Percentiles rank a stretch among this genome's conserved stretches.
Conservation (phyloP, 805 yeast species). For the Myxozyma neotropica region DNA sequence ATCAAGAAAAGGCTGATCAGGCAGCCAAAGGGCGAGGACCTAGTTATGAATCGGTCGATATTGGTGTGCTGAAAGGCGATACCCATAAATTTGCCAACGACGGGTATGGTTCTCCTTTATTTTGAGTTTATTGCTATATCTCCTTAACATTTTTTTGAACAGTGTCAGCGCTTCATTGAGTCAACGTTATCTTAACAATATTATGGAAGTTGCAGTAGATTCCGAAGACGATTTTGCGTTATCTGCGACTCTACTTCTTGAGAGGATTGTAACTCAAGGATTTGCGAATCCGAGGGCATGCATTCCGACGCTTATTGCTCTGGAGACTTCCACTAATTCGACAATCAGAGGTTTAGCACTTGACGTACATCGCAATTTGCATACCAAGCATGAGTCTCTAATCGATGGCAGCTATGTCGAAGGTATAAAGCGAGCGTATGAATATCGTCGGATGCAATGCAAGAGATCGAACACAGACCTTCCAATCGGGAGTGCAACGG, state of each 20-base stretch:
- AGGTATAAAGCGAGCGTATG: constrained; percentile 60
- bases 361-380: constrained; percentile 56
- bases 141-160: not conserved
- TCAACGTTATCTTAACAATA: constrained; percentile 57
- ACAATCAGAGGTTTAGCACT: constrained; percentile 53
- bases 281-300: constrained; percentile 69
- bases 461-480: constrained; percentile 6
- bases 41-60: constrained; percentile 52
- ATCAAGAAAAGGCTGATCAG: constrained; percentile 35
- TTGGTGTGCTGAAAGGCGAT: constrained; percentile 58
- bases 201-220: constrained; percentile 54
- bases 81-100: constrained; percentile 57
- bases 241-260: constrained; percentile 58
- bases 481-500: constrained; percentile 35
- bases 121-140: not conserved
- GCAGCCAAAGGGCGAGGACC: constrained; percentile 48
- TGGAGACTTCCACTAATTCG: constrained; percentile 56
- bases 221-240: constrained; percentile 53
- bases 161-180: constrained; percentile 69
- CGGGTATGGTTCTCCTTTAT: constrained; percentile 43
- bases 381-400: constrained; percentile 69
- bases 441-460: constrained; percentile 44
- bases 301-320: constrained; percentile 68
- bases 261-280: constrained; percentile 61
- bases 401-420: constrained; percentile 66